Evolutionary conservation across 441 rosid genomes (phyloP).

Genomic region (Gossypium gossypioides): DNA sequence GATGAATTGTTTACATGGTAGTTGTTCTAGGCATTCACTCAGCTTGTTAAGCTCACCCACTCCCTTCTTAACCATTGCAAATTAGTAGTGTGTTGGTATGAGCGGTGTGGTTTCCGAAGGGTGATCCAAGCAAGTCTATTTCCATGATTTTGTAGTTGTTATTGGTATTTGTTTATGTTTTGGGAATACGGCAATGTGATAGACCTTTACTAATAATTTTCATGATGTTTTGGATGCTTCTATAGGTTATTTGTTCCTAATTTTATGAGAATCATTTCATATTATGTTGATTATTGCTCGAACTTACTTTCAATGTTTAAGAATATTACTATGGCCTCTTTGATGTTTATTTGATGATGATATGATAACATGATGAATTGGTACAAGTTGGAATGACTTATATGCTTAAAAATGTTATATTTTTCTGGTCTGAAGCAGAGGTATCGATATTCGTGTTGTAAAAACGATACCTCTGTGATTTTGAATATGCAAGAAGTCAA

Average conservation of each 20-base stretch:
- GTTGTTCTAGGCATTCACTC: neutral
- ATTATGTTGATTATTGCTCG: neutral
- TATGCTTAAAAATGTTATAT: neutral
- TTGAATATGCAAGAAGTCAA: neutral
- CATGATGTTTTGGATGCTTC: neutral
- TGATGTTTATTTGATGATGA: neutral
- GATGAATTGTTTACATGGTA: neutral
- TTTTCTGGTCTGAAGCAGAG: neutral
- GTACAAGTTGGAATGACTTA: neutral
- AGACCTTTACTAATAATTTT: no score
- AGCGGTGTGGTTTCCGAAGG: neutral
- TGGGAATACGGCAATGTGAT: neutral
- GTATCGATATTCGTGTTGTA: neutral
- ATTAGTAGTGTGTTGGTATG: neutral
- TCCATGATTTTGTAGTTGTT: neutral
- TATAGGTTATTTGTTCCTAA: neutral
- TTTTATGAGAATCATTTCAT: neutral
- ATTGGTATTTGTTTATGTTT: neutral
- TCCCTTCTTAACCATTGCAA: neutral
- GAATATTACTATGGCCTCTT: neutral
- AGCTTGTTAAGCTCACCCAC: neutral
- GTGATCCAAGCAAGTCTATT: neutral
- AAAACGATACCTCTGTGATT: neutral
- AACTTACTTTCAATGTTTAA: neutral
- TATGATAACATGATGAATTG: neutral